Evolutionary conservation across 2,329 filamentous ascomycete genomes (phyloP), one percentile per base, ranked within the genome.

Genomic region (Helicocarpus griseus): DNA sequence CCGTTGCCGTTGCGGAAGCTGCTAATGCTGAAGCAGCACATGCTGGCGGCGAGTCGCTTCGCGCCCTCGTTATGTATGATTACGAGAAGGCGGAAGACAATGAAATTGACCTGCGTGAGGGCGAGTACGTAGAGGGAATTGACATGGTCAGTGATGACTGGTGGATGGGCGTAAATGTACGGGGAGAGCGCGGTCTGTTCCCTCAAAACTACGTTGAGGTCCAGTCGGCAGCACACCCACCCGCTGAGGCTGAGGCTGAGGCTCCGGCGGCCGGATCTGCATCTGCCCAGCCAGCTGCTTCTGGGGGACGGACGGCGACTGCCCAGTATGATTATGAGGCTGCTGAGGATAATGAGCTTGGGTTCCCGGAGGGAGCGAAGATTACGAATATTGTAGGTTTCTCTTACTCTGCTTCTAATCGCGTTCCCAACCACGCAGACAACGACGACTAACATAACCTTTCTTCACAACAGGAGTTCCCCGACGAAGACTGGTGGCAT

Each of bases 401-500:
- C n/a, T 45, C 29, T 21, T 9, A 8, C 24, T 13, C 39, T 28
- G 24, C 33, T 17, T 35, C 13, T 24, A 41, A 48, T 17, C 36
- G 17, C 19, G 9, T 38, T 38, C 52, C n/a, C 26, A 19, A 36
- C 1, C 6, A 17, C n/a, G 31, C 28, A 39, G 13, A 11, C 17
- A 7, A 14, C 26, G 11, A 7, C 13, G 26, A 35, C n/a, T 44
- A 31, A 13, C 7, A 48, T 41, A 31, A n/a, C 38, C 7, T 26
- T 21, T 65, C 40, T 40, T 22, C 51, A 11, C 40, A 44, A 19
- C 60, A 86, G 83, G 88, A 96, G 74, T 97, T 97, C 70, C 93
- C 93, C 2, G 93, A 97, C 62, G 91, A 97, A 58, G 93, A 98
- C 66, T 98, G 93, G 93, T 98, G 93, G 93, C 86, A 91, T 61